A percentile compares a stretch with the other conserved stretches of the same genome.
phyloP scores from a whole-genome alignment of 805 yeast genomes.

The Priceomyces medius region DNA sequence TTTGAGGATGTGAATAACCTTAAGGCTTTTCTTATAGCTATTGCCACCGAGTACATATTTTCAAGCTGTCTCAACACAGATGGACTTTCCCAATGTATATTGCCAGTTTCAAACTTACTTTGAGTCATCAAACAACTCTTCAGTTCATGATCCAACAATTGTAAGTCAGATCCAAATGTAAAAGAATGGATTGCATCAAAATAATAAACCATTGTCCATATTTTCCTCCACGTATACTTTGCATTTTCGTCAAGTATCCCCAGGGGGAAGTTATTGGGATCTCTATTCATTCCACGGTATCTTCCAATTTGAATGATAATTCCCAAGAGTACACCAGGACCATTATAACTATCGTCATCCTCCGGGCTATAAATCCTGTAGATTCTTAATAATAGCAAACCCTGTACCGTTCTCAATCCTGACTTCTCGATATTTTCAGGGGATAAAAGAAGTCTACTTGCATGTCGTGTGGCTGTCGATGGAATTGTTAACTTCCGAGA shows the following conservation, averaged over 20 bases:
- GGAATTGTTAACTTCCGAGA: background rate
- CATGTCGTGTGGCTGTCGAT: slow-evolving; percentile 1
- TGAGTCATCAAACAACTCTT: background rate
- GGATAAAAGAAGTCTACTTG: slow-evolving; percentile 1
- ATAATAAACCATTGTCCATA: slow-evolving; percentile 8
- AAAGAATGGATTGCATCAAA: slow-evolving; percentile 9
- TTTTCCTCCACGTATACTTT: slow-evolving; percentile 10
- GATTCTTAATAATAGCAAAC: slow-evolving; percentile 5
- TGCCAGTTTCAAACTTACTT: background rate
- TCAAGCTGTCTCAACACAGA: slow-evolving; percentile 2
- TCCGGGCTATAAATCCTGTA: slow-evolving; percentile 11
- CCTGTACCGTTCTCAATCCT: slow-evolving; percentile 7
- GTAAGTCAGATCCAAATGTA: slow-evolving; percentile 4
- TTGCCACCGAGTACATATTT: background rate
- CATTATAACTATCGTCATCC: slow-evolving; percentile 7
- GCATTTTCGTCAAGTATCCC: background rate
- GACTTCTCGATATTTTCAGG: background rate
- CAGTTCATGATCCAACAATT: background rate
- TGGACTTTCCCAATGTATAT: slow-evolving; percentile 1
- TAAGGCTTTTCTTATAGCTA: slow-evolving; percentile 2
- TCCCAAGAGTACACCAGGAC: slow-evolving; percentile 4
- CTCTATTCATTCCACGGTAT: slow-evolving; percentile 7
- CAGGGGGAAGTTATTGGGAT: slow-evolving; percentile 1
- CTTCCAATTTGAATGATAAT: slow-evolving; percentile 9
- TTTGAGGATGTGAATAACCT: background rate